These are phyloP conservation scores for Chrysophaeum taylorii DNA, from an alignment of 352 stramenopile genomes.

Conservation along the genomic window DNA sequence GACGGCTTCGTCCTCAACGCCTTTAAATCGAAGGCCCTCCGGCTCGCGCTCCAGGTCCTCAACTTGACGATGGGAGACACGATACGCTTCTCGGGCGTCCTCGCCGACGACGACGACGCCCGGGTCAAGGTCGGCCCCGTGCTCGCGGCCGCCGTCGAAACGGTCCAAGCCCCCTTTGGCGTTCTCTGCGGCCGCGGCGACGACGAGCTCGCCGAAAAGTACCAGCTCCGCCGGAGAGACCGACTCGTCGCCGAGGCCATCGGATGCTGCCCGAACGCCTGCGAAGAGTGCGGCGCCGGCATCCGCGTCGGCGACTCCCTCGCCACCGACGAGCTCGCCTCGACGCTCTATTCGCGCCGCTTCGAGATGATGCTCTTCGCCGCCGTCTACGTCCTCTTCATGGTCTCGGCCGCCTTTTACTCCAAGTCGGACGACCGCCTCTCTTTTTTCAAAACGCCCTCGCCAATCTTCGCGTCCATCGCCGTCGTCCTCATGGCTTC, in stretches of 20 bases:
- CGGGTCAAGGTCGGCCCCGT: neutral
- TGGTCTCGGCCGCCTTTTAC: neutral
- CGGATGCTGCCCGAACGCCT: too few species aligned
- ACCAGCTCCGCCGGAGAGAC: too few species aligned
- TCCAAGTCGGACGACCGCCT: neutral
- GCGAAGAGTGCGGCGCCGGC: too few species aligned
- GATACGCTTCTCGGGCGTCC: neutral
- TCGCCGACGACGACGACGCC: neutral
- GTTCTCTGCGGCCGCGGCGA: neutral
- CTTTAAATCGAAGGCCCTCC: neutral
- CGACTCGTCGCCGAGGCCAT: too few species aligned
- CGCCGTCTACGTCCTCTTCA: neutral
- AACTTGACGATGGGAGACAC: constrained; percentile 11
- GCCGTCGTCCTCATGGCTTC: neutral
- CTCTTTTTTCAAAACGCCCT: neutral
- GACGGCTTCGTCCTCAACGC: neutral
- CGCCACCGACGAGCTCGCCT: constrained; percentile 6
- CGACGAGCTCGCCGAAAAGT: neutral
- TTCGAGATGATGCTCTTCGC: neutral
- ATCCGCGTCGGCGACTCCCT: too few species aligned
- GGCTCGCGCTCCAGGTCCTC: neutral
- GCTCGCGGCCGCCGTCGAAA: neutral
- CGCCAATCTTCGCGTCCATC: neutral
- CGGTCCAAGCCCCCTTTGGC: neutral
- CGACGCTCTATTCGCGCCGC: neutral